Conservation (phyloP, 2,329 filamentous ascomycete genomes). For the Epicoccum sorghinum region DNA sequence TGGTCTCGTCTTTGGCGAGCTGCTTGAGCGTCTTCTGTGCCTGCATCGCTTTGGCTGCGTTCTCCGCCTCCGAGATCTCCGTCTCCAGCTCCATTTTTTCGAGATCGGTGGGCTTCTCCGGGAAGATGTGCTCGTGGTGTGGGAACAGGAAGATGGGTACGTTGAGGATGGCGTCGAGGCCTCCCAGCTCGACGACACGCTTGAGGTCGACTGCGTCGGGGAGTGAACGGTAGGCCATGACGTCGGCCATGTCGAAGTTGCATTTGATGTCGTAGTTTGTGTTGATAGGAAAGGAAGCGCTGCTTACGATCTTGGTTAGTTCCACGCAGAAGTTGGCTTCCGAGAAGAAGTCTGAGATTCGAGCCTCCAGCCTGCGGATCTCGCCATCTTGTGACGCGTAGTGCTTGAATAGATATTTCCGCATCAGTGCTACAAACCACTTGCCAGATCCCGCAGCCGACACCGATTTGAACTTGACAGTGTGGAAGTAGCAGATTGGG, state of each 20-base stretch:
- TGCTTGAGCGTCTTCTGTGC: constrained; percentile 50
- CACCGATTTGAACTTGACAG: constrained; percentile 57
- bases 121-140: constrained; percentile 61
- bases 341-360: constrained; percentile 57
- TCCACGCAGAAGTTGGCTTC: constrained; percentile 61
- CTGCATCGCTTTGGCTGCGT: constrained; percentile 52
- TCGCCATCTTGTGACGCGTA: constrained; percentile 53
- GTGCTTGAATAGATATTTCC: constrained; percentile 57
- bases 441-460: constrained; percentile 58
- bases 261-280: constrained; percentile 56
- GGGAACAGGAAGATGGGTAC: constrained; percentile 59
- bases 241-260: constrained; percentile 54
- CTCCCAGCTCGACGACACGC: constrained; percentile 58
- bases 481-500: constrained; percentile 60
- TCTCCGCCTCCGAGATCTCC: constrained; percentile 51
- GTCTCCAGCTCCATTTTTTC: constrained; percentile 43
- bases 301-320: constrained; percentile 52
- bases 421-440: constrained; percentile 57
- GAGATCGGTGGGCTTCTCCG: constrained; percentile 46
- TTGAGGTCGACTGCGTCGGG: constrained; percentile 52
- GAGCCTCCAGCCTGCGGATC: constrained; percentile 53
- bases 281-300: constrained; percentile 57
- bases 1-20: constrained; percentile 55
- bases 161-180: constrained; percentile 56
- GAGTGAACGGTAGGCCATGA: constrained; percentile 58